Evolutionary conservation across 208 protist genomes (phyloP).

Genomic region (Herpetomonas tarakana): DNA sequence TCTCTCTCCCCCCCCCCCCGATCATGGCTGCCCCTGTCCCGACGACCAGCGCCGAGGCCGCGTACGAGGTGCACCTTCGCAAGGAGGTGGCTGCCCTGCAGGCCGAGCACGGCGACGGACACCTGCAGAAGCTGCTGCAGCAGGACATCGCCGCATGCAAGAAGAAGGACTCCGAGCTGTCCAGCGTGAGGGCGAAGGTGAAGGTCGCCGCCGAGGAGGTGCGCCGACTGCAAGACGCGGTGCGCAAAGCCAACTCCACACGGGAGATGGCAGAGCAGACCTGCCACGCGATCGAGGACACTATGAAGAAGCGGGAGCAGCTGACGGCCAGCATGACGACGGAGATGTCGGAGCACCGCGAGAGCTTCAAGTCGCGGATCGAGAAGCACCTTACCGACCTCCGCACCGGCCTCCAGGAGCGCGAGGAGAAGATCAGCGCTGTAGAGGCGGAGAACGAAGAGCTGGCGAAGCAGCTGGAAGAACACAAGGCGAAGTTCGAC

Average conservation of each 20-base stretch:
- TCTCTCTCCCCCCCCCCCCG: neutral
- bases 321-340: conserved; percentile 36
- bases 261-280: conserved; percentile 32
- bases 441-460: conserved; percentile 47
- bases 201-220: conserved; percentile 28
- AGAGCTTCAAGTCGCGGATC: conserved; percentile 31
- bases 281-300: conserved; percentile 50
- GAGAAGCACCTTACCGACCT: conserved; percentile 45
- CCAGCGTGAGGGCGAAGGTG: conserved; percentile 39
- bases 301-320: conserved; percentile 42
- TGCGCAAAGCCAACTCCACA: conserved; percentile 20
- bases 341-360: conserved; percentile 60
- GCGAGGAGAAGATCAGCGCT: conserved; percentile 25
- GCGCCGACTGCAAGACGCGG: conserved; percentile 22
- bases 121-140: conserved; percentile 64
- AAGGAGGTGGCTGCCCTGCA: conserved; percentile 40
- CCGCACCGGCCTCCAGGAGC: conserved; percentile 34
- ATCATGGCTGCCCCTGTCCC: no score
- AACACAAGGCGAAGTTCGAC: conserved; percentile 58
- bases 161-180: conserved; percentile 66
- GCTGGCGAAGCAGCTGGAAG: conserved; percentile 38
- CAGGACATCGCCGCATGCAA: conserved; percentile 66
- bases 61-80: conserved; percentile 30
- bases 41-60: conserved; percentile 10
- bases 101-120: conserved; percentile 44